Percentiles rank a stretch among this genome's conserved stretches.
Conservation (phyloP, 768 basidiomycete species). For the Trametes villosa region DNA sequence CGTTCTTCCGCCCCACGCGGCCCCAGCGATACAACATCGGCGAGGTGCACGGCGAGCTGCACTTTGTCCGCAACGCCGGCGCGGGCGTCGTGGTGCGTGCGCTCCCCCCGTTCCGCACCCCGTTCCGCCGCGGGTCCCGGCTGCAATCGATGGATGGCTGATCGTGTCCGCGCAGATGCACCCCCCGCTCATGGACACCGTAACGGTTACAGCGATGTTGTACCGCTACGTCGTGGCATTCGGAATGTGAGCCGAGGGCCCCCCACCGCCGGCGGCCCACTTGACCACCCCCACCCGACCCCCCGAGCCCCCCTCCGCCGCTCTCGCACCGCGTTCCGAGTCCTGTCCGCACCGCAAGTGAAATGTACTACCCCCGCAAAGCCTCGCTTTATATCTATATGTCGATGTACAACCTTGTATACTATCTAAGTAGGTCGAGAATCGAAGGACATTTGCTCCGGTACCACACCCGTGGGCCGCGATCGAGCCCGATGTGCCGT, state of each 20-base stretch:
- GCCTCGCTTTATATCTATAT: slow-evolving; percentile 21
- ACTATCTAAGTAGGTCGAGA: slow-evolving; percentile 19
- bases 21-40: slow-evolving; percentile 83
- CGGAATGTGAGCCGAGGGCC: slow-evolving; percentile 42
- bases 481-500: slow-evolving; percentile 24
- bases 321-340: slow-evolving; percentile 5
- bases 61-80: slow-evolving; percentile 79
- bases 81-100: slow-evolving; percentile 75
- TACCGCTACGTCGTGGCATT: slow-evolving; percentile 73
- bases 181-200: slow-evolving; percentile 89
- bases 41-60: slow-evolving; percentile 85
- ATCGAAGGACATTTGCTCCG: slow-evolving; percentile 19
- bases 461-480: slow-evolving; percentile 20
- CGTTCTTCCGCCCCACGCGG: slow-evolving; percentile 79
- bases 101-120: slow-evolving; percentile 13
- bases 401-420: slow-evolving; percentile 29
- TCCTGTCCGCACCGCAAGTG: slow-evolving; percentile 8
- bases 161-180: slow-evolving; percentile 58
- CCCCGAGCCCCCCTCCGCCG: neutral
- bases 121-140: neutral
- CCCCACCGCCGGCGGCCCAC: neutral
- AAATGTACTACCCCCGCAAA: slow-evolving; percentile 22
- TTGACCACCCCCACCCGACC: neutral
- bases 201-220: slow-evolving; percentile 83
- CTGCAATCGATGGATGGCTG: slow-evolving; percentile 16